Evolutionary conservation across 2,329 filamentous ascomycete genomes (phyloP).

Genomic region (Ascochyta viciae-villosae): DNA sequence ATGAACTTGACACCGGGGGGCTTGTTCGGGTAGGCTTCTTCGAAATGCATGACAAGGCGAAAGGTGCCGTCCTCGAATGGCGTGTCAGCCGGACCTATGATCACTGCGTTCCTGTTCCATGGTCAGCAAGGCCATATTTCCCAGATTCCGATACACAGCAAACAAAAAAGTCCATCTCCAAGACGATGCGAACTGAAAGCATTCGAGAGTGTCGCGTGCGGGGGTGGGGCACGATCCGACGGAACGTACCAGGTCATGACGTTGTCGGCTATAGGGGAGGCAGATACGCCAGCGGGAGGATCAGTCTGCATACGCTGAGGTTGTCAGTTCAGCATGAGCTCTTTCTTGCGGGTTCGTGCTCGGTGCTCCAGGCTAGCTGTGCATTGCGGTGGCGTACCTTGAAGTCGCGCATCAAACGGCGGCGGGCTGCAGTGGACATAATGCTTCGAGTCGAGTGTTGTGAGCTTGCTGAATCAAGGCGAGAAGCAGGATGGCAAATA

Average conservation of each 20-base stretch:
- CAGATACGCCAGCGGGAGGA: conserved; percentile 93
- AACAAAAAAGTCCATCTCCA: background rate
- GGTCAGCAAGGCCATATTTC: conserved; percentile 33
- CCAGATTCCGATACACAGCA: background rate
- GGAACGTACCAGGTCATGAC: conserved; percentile 87
- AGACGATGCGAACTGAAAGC: background rate
- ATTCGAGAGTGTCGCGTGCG: conserved; percentile 36
- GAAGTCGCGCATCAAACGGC: conserved; percentile 98
- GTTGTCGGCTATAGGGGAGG: conserved; percentile 93
- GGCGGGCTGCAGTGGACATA: conserved; percentile 93
- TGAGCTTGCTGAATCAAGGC: background rate
- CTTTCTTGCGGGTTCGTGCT: background rate
- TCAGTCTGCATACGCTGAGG: conserved; percentile 97
- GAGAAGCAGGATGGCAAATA: background rate
- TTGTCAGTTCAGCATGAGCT: conserved; percentile 17
- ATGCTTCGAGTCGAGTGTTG: conserved; percentile 21
- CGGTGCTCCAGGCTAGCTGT: conserved; percentile 3
- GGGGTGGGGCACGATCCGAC: conserved; percentile 24
- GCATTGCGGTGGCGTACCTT: conserved; percentile 69
- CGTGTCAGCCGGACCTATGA: conserved; percentile 95
- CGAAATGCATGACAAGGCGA: conserved; percentile 97
- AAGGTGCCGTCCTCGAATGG: conserved; percentile 99
- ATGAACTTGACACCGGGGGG: conserved; percentile 98
- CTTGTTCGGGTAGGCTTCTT: conserved; percentile 98
- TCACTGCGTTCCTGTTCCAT: conserved; percentile 85